These are phyloP conservation scores for Rhizoclosmatium globosum DNA, from an alignment of 192 early-diverging fungal species.

Conservation along the genomic window DNA sequence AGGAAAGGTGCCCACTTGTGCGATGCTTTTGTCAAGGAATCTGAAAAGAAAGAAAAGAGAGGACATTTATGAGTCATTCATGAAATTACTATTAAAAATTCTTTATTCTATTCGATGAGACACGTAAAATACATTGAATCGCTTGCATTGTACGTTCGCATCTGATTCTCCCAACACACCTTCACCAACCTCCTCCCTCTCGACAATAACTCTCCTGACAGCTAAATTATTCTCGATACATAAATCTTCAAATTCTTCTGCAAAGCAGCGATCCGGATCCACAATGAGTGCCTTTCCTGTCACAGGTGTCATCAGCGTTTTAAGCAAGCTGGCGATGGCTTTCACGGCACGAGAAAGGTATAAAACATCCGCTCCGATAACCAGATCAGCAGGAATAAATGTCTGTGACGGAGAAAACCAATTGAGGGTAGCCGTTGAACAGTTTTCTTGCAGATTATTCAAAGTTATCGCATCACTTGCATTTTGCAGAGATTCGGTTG, in stretches of 20 bases:
- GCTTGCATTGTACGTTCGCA: not conserved
- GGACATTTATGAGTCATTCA: too few relatives aligned
- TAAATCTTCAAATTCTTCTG: slow-evolving; percentile 11
- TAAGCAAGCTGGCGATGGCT: not conserved
- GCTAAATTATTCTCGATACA: not conserved
- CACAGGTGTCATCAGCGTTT: not conserved
- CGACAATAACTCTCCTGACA: not conserved
- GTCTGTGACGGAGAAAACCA: not conserved
- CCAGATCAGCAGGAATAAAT: not conserved
- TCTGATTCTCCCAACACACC: not conserved
- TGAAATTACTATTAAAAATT: too few relatives aligned
- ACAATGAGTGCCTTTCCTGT: slow-evolving; percentile 2
- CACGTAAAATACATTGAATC: slow-evolving; percentile 3
- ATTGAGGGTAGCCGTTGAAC: not conserved
- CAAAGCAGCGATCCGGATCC: slow-evolving; percentile 19
- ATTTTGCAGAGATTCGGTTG: not conserved
- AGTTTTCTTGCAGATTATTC: not conserved
- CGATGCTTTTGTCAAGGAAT: too few relatives aligned
- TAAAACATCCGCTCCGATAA: slow-evolving; percentile 18
- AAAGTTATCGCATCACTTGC: not conserved
- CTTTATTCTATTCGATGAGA: not conserved
- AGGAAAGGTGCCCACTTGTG: too few relatives aligned
- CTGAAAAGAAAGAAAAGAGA: too few relatives aligned
- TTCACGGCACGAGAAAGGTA: slow-evolving; percentile 9
- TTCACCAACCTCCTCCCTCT: not conserved